Percentiles rank a stretch among this genome's conserved stretches.
Conservation (phyloP, 2,329 filamentous ascomycete genomes). For the Exserohilum rostratum region DNA sequence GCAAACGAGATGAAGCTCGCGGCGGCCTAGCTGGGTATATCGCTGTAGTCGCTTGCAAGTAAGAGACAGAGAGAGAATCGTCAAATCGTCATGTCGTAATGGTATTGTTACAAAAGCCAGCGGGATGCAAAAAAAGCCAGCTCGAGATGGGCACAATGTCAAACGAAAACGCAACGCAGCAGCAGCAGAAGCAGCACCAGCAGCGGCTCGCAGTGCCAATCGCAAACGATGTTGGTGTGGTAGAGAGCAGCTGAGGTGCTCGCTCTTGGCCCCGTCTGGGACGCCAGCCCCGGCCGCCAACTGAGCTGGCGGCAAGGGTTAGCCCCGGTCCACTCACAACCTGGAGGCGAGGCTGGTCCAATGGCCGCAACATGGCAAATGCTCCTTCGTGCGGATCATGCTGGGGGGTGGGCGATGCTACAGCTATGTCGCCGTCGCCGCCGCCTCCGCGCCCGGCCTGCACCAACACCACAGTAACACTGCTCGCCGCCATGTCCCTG, state of each 20-base stretch:
- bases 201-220: constrained; percentile 24
- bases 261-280: background rate
- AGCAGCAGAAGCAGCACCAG: constrained; percentile 1
- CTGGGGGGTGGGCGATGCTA: too few relatives aligned
- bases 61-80: constrained; percentile 18
- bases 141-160: constrained; percentile 25
- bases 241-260: constrained; percentile 35
- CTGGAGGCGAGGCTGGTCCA: constrained; percentile 16
- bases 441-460: too few relatives aligned
- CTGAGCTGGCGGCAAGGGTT: constrained; percentile 16
- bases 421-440: too few relatives aligned
- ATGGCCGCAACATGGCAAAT: constrained; percentile 11
- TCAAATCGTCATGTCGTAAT: constrained; percentile 26
- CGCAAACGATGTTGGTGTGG: constrained; percentile 25
- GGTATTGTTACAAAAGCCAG: constrained; percentile 18
- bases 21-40: constrained; percentile 33
- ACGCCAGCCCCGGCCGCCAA: constrained; percentile 10
- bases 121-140: constrained; percentile 18
- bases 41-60: constrained; percentile 26
- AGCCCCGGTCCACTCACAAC: constrained; percentile 9
- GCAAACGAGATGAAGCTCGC: constrained; percentile 22
- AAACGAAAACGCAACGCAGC: constrained; percentile 1
- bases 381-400: constrained; percentile 15
- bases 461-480: too few relatives aligned
- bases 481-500: too few relatives aligned